Base-by-base conservation (phyloP, 352 stramenopile species). In the Pythium scleroteichum region DNA sequence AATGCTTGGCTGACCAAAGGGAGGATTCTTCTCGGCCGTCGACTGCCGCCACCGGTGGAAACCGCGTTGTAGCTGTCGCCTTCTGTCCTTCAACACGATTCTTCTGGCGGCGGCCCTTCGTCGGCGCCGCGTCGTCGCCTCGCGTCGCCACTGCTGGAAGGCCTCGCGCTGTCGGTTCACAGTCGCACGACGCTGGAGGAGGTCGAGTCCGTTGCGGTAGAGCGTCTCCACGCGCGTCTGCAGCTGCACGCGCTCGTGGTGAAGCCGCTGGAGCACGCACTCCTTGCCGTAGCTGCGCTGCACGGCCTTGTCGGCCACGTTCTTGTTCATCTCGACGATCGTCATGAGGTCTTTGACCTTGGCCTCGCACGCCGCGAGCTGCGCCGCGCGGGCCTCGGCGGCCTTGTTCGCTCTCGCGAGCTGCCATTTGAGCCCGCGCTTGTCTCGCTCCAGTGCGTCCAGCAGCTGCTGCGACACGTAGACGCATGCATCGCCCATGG, bases 271-370 rank as follows among this genome's bases (percentile, higher is more conserved):
- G 24, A 79, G 52, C 32, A 71, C 39, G 27, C 50, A 47, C 19
- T 82, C 71, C 38, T 71, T 71, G 1, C 13, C 67, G 59, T 78
- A 72, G 29, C 60, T 75, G 23, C 71, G 77, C 66, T 77, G 71
- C 26, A 83, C 38, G 5, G 67, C 75, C 39, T 69, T 65, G 59
- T 84, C 66, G 0, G 76, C 73, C 5, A 81, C 75, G 26, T 57
- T 71, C 54, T 82, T 84, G 59, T 88, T 88, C 66, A 88, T 67
- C 59, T 83, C 73, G 49, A 88, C 66, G 73, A 88, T 87, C 39
- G 75, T 82, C 59, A 88, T 65, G 52, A 88, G 57, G 49, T 88
- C 79, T 47, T 82, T 84, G 27, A 85, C 66, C 42, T 84, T 82
- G 44, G 72, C 66, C 41, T 86, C 68, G 45, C 65, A 73, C 8